These are phyloP conservation scores for Xylaria acuta DNA, from an alignment of 495 filamentous ascomycete genomes.

Conservation along the genomic window DNA sequence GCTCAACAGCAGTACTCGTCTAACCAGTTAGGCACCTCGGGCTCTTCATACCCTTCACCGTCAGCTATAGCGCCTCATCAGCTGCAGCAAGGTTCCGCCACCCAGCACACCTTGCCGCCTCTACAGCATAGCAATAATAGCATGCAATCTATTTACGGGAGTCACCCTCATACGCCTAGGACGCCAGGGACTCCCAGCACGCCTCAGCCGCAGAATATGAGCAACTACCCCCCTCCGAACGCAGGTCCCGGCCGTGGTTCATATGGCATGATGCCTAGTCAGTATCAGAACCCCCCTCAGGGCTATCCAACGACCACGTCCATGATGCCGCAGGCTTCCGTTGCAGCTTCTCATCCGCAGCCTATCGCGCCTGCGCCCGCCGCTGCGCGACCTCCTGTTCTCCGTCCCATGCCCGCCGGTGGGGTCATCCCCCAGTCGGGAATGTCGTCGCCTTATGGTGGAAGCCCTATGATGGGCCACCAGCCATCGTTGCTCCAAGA, in stretches of 20 bases:
- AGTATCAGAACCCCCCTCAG: conserved; percentile 61
- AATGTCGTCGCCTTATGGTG: conserved; percentile 58
- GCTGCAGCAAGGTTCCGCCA: conserved; percentile 61
- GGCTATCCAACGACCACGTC: conserved; percentile 66
- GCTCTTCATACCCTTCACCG: conserved; percentile 51
- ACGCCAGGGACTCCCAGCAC: conserved; percentile 66
- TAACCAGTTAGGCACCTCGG: conserved; percentile 43
- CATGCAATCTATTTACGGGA: conserved; percentile 65
- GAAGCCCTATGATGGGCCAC: conserved; percentile 52
- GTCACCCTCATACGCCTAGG: conserved; percentile 68
- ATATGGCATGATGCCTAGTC: conserved; percentile 54
- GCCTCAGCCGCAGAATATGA: conserved; percentile 66
- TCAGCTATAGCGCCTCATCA: conserved; percentile 65
- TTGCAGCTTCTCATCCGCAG: conserved; percentile 71
- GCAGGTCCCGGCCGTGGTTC: conserved; percentile 60
- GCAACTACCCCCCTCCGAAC: conserved; percentile 65
- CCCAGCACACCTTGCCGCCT: conserved; percentile 72
- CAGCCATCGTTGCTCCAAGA: conserved; percentile 50
- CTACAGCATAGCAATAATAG: conserved; percentile 69
- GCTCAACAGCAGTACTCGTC: conserved; percentile 42
- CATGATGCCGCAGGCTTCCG: conserved; percentile 69
- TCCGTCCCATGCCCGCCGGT: conserved; percentile 69
- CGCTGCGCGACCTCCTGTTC: conserved; percentile 61
- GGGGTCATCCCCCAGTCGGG: conserved; percentile 59
- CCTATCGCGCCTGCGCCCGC: conserved; percentile 74